phyloP scores from a whole-genome alignment of 23 red algal genomes.

The Gracilaria gracilis region DNA sequence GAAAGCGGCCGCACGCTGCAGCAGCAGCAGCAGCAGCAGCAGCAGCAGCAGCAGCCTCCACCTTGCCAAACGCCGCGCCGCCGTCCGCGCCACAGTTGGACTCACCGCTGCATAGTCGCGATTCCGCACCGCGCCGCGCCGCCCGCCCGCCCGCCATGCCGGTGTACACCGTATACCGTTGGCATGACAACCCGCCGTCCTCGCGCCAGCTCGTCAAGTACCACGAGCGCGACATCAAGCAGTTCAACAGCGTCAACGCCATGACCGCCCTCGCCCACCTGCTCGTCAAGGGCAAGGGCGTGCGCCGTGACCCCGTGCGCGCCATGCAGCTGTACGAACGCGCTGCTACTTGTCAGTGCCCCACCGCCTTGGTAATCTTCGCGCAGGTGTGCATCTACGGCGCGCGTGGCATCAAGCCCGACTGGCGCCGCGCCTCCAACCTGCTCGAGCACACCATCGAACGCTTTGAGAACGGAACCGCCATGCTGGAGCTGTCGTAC shows the following conservation, averaged over 20 bases:
- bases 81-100: background rate
- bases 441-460: background rate
- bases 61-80: no score
- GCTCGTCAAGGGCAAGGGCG: background rate
- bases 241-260: background rate
- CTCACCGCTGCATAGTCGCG: no score
- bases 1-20: no score
- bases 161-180: no score
- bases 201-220: background rate
- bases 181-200: no score
- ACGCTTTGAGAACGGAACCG: background rate
- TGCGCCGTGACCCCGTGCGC: background rate
- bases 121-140: no score
- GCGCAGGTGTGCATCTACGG: background rate
- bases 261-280: constrained; percentile 1
- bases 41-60: no score
- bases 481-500: background rate
- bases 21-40: no score
- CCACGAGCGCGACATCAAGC: background rate
- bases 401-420: background rate
- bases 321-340: background rate
- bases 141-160: no score
- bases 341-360: background rate
- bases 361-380: background rate
- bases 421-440: background rate